These are phyloP conservation scores for Vitis rotundifolia DNA, from an alignment of 164 flowering plant species.

Conservation along the genomic window DNA sequence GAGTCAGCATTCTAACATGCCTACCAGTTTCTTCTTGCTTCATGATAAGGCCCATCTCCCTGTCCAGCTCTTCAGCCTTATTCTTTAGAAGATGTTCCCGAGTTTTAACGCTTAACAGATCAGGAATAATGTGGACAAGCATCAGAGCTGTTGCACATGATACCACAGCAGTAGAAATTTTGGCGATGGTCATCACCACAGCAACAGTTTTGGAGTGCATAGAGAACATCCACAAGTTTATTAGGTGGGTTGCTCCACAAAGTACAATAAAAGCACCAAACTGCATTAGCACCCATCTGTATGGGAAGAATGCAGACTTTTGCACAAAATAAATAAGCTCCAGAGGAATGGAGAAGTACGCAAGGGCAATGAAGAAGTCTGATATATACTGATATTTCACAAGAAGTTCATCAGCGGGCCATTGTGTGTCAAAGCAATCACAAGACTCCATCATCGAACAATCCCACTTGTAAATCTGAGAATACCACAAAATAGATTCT, in stretches of 20 bases:
- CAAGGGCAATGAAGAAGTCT: slow-evolving; percentile 59
- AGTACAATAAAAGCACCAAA: slow-evolving; percentile 81
- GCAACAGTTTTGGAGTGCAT: slow-evolving; percentile 65
- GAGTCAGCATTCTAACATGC: slow-evolving; percentile 82
- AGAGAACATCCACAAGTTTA: slow-evolving; percentile 66
- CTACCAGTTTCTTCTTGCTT: slow-evolving; percentile 76
- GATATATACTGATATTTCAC: slow-evolving; percentile 70
- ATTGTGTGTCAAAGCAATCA: slow-evolving; percentile 57
- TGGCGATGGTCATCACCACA: slow-evolving; percentile 61
- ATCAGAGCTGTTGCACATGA: slow-evolving; percentile 72
- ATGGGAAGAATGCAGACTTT: slow-evolving; percentile 67
- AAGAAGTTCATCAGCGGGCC: slow-evolving; percentile 57
- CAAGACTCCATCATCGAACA: slow-evolving; percentile 54
- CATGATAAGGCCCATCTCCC: slow-evolving; percentile 70
- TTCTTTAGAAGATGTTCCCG: slow-evolving; percentile 55
- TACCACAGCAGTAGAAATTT: slow-evolving; percentile 60
- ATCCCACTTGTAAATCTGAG: slow-evolving; percentile 23
- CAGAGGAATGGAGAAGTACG: slow-evolving; percentile 73
- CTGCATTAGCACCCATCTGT: slow-evolving; percentile 81
- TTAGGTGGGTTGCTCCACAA: slow-evolving; percentile 75
- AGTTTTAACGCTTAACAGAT: slow-evolving; percentile 60
- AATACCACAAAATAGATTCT: slow-evolving; percentile 9
- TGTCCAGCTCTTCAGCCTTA: slow-evolving; percentile 68
- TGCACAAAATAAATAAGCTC: slow-evolving; percentile 70
- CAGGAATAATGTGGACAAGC: slow-evolving; percentile 81